Conservation (phyloP, 805 yeast species). For the Sporopachydermia lactativora region DNA sequence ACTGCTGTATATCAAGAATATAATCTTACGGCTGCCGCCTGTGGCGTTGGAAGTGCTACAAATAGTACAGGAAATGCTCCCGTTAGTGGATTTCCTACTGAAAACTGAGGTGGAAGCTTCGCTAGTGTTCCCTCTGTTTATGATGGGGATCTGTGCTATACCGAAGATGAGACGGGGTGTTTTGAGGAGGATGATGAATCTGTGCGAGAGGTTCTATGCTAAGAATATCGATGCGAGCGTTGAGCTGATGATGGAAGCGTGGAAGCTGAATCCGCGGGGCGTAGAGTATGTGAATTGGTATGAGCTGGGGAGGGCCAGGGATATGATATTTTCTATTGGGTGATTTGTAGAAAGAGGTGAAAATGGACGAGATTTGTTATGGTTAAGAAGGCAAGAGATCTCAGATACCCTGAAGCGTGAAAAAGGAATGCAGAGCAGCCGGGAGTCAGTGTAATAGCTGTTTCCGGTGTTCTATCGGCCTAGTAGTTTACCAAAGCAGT, state of each 20-base stretch:
- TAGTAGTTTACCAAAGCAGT: no score
- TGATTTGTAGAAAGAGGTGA: no score
- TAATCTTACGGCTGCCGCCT: background rate
- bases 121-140: slow-evolving; percentile 1
- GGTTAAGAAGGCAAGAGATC: no score
- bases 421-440: no score
- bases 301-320: background rate
- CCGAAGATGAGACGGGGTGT: background rate
- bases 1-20: background rate
- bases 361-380: no score
- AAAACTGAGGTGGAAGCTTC: background rate
- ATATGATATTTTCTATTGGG: background rate
- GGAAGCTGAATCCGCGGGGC: slow-evolving; percentile 1
- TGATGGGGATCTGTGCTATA: background rate
- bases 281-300: background rate
- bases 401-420: no score
- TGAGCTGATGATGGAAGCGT: background rate
- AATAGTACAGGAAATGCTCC: background rate
- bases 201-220: background rate
- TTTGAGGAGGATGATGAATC: background rate
- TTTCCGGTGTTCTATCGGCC: no score
- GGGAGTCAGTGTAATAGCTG: no score
- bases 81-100: background rate
- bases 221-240: background rate
- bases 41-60: background rate